A percentile compares a stretch with the other conserved stretches of the same genome.
phyloP scores from a whole-genome alignment of 108 stramenopile genomes.

The Nitzschia inconspicua region DNA sequence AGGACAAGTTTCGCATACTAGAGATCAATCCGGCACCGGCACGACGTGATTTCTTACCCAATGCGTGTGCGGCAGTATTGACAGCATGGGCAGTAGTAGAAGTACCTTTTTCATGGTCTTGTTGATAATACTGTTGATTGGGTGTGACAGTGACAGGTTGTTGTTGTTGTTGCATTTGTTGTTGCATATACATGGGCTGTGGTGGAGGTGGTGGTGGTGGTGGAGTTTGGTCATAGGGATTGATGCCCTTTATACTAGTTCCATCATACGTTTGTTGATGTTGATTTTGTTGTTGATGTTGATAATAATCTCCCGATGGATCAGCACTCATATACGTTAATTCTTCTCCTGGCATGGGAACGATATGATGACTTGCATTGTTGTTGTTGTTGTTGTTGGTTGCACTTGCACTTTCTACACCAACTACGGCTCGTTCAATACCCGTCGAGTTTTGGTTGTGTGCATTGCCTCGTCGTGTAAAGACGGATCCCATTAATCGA shows the following conservation, averaged over 20 bases:
- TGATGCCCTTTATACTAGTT: no score
- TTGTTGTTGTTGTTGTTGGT: slow-evolving; percentile 8
- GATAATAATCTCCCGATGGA: neutral
- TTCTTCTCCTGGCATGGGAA: slow-evolving; percentile 8
- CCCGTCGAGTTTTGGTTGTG: slow-evolving; percentile 14
- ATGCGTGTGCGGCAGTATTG: neutral
- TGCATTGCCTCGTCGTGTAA: slow-evolving; percentile 1
- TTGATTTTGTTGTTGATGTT: neutral
- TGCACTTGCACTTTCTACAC: no score
- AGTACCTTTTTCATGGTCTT: neutral
- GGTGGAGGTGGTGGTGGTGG: slow-evolving; percentile 18
- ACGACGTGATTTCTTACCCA: slow-evolving; percentile 8
- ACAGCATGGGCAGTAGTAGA: neutral
- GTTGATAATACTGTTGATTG: slow-evolving; percentile 5
- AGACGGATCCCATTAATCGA: neutral
- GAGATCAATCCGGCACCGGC: slow-evolving; percentile 36
- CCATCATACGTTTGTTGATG: neutral
- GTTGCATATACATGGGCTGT: slow-evolving; percentile 11
- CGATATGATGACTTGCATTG: neutral
- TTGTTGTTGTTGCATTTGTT: slow-evolving; percentile 22
- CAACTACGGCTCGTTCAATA: slow-evolving; percentile 6
- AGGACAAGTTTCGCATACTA: slow-evolving; percentile 42
- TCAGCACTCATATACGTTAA: neutral
- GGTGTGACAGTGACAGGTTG: slow-evolving; percentile 20
- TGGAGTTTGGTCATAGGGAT: slow-evolving; percentile 2